Percentiles rank a stretch among this genome's conserved stretches.
Evolutionary conservation across 495 filamentous ascomycete genomes (phyloP).

Genomic region (Aeminium ludgeri): DNA sequence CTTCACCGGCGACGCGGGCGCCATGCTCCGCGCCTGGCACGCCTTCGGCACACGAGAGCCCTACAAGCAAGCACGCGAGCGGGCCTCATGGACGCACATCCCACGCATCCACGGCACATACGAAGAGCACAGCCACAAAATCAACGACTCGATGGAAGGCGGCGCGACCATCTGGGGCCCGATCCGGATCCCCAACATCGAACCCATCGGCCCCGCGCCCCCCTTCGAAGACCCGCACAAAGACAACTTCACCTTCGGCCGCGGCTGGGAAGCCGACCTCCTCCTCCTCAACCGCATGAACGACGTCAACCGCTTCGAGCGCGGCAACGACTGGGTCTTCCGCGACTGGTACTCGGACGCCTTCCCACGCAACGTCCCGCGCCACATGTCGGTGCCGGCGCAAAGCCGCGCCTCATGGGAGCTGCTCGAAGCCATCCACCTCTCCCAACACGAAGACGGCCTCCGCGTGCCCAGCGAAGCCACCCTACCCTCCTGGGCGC

Average conservation of each 20-base stretch:
- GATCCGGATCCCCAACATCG: neutral
- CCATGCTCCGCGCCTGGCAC: conserved; percentile 3
- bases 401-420: neutral
- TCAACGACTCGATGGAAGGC: conserved; percentile 1
- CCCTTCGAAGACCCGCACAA: neutral
- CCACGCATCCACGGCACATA: conserved; percentile 1
- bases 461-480: conserved; percentile 25
- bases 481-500: conserved; percentile 25
- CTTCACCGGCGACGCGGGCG: conserved; percentile 1
- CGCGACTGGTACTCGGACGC: conserved; percentile 2
- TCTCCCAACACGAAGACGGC: conserved; percentile 2
- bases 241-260: neutral
- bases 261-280: neutral
- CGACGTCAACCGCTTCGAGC: neutral
- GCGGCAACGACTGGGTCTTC: conserved; percentile 5
- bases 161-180: conserved; percentile 3
- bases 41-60: neutral
- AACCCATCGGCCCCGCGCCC: neutral
- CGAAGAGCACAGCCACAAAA: neutral
- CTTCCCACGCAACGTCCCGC: neutral
- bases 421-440: conserved; percentile 1
- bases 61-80: conserved; percentile 6
- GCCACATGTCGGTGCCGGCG: neutral
- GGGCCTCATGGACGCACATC: conserved; percentile 1
- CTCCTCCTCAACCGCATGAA: neutral